These are phyloP conservation scores for Globisporangium paroecandrum DNA, from an alignment of 352 stramenopile genomes.

Conservation along the genomic window DNA sequence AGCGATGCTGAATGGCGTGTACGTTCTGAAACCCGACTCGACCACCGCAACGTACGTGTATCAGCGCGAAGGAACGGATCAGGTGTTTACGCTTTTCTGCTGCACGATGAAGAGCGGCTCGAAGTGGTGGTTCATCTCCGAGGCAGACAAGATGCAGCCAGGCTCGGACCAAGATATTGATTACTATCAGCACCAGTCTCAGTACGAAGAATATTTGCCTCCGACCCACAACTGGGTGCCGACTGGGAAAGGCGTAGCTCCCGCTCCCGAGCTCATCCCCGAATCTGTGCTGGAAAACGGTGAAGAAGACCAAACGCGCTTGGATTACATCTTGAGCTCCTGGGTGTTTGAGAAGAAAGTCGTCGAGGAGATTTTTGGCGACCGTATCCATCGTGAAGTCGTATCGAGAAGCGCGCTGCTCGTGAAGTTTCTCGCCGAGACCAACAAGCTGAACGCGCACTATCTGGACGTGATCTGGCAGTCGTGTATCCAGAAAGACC, in stretches of 20 bases:
- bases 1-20: constrained; percentile 91
- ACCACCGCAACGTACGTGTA: constrained; percentile 75
- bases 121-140: constrained; percentile 99
- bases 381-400: constrained; percentile 86
- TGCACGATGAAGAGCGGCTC: constrained; percentile 97
- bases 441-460: constrained; percentile 62
- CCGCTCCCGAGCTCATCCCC: constrained; percentile 65
- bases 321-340: constrained; percentile 70
- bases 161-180: constrained; percentile 98
- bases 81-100: constrained; percentile 93
- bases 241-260: constrained; percentile 66
- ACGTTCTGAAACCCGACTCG: constrained; percentile 76
- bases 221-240: constrained; percentile 88
- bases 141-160: constrained; percentile 95
- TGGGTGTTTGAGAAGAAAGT: constrained; percentile 78
- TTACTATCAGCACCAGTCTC: constrained; percentile 98
- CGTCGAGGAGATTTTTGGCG: constrained; percentile 84
- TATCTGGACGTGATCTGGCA: constrained; percentile 76
- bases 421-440: constrained; percentile 84
- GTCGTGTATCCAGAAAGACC: constrained; percentile 83
- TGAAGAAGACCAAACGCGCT: constrained; percentile 41
- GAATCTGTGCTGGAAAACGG: constrained; percentile 59
- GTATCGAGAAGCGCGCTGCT: constrained; percentile 77
- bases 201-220: constrained; percentile 92
- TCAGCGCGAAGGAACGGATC: constrained; percentile 60